Evolutionary conservation across 2,329 filamentous ascomycete species (phyloP).

Genomic region (Neurospora crassa): DNA sequence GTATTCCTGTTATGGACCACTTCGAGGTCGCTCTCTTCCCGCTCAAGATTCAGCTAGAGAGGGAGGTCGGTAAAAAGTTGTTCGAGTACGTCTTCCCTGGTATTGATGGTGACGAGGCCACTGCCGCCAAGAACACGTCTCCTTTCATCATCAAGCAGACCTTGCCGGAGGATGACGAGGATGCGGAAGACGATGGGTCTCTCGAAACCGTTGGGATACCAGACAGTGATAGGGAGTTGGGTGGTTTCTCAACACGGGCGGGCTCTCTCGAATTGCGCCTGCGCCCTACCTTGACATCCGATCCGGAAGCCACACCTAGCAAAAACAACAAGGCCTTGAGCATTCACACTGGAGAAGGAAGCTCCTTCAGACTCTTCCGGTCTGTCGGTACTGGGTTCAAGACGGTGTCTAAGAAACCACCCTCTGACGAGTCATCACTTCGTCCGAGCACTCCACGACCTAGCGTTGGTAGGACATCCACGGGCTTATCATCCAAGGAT

Average conservation of each 20-base stretch:
- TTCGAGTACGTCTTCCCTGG: constrained; percentile 98
- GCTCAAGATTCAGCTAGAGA: constrained; percentile 86
- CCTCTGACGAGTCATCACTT: constrained; percentile 40
- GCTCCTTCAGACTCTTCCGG: constrained; percentile 44
- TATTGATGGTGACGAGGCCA: constrained; percentile 45
- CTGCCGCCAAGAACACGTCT: constrained; percentile 43
- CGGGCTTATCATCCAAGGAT: constrained; percentile 34
- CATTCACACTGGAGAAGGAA: constrained; percentile 38
- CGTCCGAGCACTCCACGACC: constrained; percentile 32
- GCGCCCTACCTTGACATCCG: constrained; percentile 66
- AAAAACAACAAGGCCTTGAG: constrained; percentile 40
- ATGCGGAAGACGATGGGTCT: constrained; percentile 34
- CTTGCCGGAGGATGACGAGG: constrained; percentile 35
- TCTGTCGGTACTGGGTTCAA: constrained; percentile 31
- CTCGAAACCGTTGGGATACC: constrained; percentile 26
- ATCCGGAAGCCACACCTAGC: constrained; percentile 25
- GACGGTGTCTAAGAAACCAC: constrained; percentile 41
- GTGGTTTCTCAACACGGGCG: constrained; percentile 48
- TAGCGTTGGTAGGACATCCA: constrained; percentile 36
- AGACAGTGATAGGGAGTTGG: constrained; percentile 36
- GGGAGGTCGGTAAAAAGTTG: constrained; percentile 81
- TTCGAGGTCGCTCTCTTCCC: constrained; percentile 94
- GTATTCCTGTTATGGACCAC: constrained; percentile 92
- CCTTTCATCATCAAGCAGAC: constrained; percentile 46
- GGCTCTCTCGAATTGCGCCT: constrained; percentile 75